phyloP scores from a whole-genome alignment of 345 rosid genomes.

The Ceriops decandra region DNA sequence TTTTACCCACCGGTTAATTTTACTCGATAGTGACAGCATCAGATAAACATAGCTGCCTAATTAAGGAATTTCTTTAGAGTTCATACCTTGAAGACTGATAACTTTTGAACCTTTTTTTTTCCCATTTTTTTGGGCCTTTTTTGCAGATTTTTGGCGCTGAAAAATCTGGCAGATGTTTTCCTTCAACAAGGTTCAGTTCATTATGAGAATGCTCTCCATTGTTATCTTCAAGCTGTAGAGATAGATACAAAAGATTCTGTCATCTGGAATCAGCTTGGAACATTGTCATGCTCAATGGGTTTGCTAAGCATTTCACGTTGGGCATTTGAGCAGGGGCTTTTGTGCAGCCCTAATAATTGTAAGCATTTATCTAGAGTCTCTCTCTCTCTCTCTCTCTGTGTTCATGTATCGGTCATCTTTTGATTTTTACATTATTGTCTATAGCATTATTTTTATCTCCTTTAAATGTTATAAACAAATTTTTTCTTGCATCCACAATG shows the following conservation, averaged over 20 bases:
- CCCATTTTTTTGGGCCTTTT: not conserved
- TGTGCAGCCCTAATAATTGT: constrained; percentile 98
- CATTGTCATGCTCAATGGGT: constrained; percentile 96
- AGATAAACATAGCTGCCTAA: too few species aligned
- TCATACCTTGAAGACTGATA: not conserved
- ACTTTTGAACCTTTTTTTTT: not conserved
- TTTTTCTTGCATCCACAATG: constrained; percentile 6
- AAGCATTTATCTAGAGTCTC: constrained; percentile 26
- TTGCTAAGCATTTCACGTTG: constrained; percentile 80
- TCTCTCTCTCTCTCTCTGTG: not conserved
- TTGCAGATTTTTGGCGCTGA: constrained; percentile 85
- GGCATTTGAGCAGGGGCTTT: constrained; percentile 99
- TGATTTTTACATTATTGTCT: not conserved
- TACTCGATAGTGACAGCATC: too few species aligned
- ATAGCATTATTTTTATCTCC: not conserved
- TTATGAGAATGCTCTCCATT: constrained; percentile 76
- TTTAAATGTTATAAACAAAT: not conserved
- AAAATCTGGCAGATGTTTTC: constrained; percentile 85
- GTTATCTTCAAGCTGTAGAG: constrained; percentile 98
- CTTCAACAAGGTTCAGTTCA: constrained; percentile 83
- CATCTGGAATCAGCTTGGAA: constrained; percentile 96
- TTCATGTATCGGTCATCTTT: not conserved
- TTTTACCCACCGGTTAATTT: too few species aligned
- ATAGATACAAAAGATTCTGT: constrained; percentile 94
- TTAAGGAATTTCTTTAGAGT: too few species aligned